Evolutionary conservation across 352 stramenopile genomes (phyloP), one percentile per base, ranked within the genome.

Genomic region (Blastocystis sp.): DNA sequence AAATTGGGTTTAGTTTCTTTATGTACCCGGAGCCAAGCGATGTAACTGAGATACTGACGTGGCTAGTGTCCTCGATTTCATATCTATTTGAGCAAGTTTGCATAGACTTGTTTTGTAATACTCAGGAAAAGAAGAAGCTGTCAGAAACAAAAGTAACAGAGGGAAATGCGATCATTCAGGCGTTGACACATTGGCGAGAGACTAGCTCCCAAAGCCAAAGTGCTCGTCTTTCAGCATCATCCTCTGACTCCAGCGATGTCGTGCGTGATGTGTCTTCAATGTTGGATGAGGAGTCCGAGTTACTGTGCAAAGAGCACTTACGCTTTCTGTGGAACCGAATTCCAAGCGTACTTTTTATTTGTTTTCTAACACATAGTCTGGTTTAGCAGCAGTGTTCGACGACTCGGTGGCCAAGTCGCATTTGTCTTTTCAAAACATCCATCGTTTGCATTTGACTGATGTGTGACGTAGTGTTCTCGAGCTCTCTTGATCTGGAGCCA

Each of bases 1-100:
- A 85, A 45, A 24, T 85, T n/a, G 47, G 54, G 34, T 85, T 85
- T 18, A 65, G 47, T 41, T 11, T 54, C n/a, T 85, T 85, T 69
- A 20, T 85, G 47, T 85, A 85, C 41, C 73, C 73, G 0, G 73
- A 85, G 45, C 73, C 50, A 34, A 26, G 43, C 9, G 73, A 85
- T 68, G 47, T 85, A n/a, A 37, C 39, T 66, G 43, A 62, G 8
- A 43, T 85, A 20, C 53, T 85, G 30, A 50, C 50, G 2, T 85
- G 73, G 73, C 39, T 85, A 24, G 45, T 53, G 20, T 85, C 73
- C n/a, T 54, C 73, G 20, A 65, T 85, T 13, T 41, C 47, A 16
- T 66, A 34, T 65, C 11, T 34, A 24, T 53, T 20, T 18, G 73
- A 85, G 20, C 47, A 85, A 66, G 73, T 69, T 43, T 54, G 20